A percentile compares a stretch with the other conserved stretches of the same genome.
Conservation (phyloP, 495 filamentous ascomycete genomes). For the Penicillium ochrochloron region DNA sequence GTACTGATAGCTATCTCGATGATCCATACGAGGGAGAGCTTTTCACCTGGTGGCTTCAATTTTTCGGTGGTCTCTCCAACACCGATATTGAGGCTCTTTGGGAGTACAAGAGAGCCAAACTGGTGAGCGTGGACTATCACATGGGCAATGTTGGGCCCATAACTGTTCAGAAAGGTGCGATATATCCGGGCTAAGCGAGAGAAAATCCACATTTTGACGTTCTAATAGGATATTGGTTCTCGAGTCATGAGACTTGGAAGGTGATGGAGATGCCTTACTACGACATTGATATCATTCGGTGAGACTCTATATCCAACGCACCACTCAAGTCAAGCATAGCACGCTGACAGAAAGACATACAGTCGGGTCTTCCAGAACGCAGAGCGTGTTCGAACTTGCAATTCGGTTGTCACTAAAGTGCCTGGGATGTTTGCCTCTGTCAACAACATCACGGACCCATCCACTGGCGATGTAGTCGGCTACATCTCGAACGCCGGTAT, state of each 20-base stretch:
- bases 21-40: conserved; percentile 44
- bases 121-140: conserved; percentile 37
- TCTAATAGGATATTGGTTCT: conserved; percentile 38
- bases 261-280: conserved; percentile 44
- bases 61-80: conserved; percentile 34
- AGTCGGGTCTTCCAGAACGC: conserved; percentile 38
- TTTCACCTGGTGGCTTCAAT: conserved; percentile 43
- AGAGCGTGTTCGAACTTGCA: conserved; percentile 42
- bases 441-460: conserved; percentile 38
- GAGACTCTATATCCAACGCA: not conserved
- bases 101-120: conserved; percentile 37
- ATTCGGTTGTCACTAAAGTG: conserved; percentile 33
- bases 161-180: conserved; percentile 40
- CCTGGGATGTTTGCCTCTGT: conserved; percentile 45
- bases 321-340: not conserved
- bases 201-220: not conserved
- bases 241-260: conserved; percentile 43
- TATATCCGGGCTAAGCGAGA: not conserved
- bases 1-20: conserved; percentile 25
- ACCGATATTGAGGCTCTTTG: conserved; percentile 33
- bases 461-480: conserved; percentile 32
- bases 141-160: conserved; percentile 37
- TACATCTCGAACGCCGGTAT: conserved; percentile 43
- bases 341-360: conserved; percentile 1
- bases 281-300: conserved; percentile 38